A percentile compares a stretch with the other conserved stretches of the same genome.
These are phyloP conservation scores for Magnaporthiopsis rhizophila DNA, from an alignment of 2,329 filamentous ascomycete genomes.

Conservation along the genomic window DNA sequence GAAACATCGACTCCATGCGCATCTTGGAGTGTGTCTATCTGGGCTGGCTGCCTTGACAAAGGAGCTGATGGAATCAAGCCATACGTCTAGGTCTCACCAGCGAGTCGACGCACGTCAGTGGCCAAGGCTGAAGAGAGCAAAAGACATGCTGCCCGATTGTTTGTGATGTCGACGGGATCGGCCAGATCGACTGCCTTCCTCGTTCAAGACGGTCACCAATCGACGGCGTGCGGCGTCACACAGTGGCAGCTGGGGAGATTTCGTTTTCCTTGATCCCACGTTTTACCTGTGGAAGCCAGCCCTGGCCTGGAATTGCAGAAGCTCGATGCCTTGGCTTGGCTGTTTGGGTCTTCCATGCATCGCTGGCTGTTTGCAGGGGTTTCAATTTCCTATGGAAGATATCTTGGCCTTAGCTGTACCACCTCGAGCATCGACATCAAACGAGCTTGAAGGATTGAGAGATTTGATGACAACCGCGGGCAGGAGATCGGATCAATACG, in stretches of 20 bases:
- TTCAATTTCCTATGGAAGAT: neutral
- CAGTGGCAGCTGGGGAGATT: neutral
- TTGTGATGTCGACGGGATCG: neutral
- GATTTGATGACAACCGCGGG: neutral
- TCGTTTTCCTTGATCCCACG: too few relatives aligned
- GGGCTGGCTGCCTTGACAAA: neutral
- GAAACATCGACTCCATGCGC: neutral
- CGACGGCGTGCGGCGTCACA: neutral
- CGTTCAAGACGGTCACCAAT: neutral
- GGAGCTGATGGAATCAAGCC: neutral
- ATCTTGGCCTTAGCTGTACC: neutral
- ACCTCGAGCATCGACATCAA: neutral
- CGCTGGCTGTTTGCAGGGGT: neutral
- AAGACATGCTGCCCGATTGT: neutral
- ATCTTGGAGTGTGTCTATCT: neutral
- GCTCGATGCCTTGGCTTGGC: neutral
- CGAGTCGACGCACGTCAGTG: neutral
- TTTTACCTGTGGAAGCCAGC: too few relatives aligned
- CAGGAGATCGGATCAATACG: neutral
- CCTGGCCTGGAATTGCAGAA: neutral
- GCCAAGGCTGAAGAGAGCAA: neutral
- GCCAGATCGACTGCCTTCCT: neutral
- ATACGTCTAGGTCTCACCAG: too few relatives aligned
- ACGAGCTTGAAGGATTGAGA: neutral
- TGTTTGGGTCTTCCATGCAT: neutral